Evolutionary conservation across 768 basidiomycete species (phyloP).

Genomic region (Clitopilus passeckerianus): DNA sequence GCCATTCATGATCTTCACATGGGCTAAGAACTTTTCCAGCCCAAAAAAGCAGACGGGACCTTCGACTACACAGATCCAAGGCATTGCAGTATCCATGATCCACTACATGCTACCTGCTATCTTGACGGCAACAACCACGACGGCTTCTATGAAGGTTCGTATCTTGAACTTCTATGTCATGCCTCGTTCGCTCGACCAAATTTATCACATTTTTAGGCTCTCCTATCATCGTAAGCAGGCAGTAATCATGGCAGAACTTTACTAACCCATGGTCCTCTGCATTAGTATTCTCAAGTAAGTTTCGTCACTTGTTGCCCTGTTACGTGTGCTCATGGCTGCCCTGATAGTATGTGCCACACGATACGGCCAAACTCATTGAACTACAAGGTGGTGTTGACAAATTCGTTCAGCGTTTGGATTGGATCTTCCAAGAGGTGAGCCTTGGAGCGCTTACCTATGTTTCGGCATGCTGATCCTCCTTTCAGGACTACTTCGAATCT

Average conservation of each 20-base stretch:
- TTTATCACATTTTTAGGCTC: constrained; percentile 25
- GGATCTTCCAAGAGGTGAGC: constrained; percentile 48
- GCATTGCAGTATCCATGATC: constrained; percentile 63
- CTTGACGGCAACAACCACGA: constrained; percentile 49
- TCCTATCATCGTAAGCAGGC: constrained; percentile 46
- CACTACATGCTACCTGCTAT: constrained; percentile 52
- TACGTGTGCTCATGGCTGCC: neutral
- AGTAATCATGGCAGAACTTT: neutral
- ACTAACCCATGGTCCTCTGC: neutral
- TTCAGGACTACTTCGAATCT: constrained; percentile 53
- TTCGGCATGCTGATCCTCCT: neutral
- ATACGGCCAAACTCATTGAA: constrained; percentile 55
- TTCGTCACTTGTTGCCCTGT: neutral
- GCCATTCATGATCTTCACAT: neutral
- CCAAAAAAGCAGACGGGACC: constrained; percentile 48
- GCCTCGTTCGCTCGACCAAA: neutral
- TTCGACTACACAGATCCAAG: constrained; percentile 65
- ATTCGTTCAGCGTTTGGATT: constrained; percentile 52
- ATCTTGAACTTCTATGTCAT: neutral
- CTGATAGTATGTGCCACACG: constrained; percentile 56
- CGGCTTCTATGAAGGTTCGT: constrained; percentile 56
- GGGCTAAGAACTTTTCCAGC: constrained; percentile 25
- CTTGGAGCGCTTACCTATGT: neutral
- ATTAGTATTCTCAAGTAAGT: constrained; percentile 51
- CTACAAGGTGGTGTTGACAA: constrained; percentile 54